phyloP scores from a whole-genome alignment of 2,329 filamentous ascomycete genomes.

The Talaromyces funiculosus region DNA sequence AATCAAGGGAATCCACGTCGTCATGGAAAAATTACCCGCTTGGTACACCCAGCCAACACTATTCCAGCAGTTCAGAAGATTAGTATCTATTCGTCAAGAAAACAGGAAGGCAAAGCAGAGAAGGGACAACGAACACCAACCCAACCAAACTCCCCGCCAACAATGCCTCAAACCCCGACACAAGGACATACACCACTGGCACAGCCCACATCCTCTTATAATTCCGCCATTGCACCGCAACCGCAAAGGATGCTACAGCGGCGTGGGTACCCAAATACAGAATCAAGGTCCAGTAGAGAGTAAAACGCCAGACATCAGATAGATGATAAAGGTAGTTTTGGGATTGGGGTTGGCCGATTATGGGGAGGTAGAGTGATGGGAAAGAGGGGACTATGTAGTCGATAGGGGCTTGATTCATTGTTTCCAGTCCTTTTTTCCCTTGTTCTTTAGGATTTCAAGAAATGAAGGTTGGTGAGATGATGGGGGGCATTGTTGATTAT shows the following conservation, averaged over 20 bases:
- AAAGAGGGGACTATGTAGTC: conserved; percentile 67
- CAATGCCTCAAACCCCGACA: conserved; percentile 70
- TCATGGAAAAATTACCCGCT: conserved; percentile 81
- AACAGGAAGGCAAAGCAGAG: background rate
- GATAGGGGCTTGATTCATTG: conserved; percentile 43
- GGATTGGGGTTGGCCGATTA: conserved; percentile 52
- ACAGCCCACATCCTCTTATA: conserved; percentile 59
- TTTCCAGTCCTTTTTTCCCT: no score
- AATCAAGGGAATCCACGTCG: conserved; percentile 86
- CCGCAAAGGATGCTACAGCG: conserved; percentile 63
- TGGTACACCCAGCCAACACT: conserved; percentile 76
- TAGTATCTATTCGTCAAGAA: no score
- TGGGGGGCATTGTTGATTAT: background rate
- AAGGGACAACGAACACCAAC: conserved; percentile 57
- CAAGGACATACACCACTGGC: conserved; percentile 62
- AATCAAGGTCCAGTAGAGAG: conserved; percentile 77
- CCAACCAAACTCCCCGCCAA: conserved; percentile 78
- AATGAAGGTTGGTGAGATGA: no score
- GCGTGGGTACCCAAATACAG: conserved; percentile 71
- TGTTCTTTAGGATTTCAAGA: no score
- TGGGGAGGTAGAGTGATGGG: conserved; percentile 74
- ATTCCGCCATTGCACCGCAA: conserved; percentile 59
- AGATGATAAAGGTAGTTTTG: conserved; percentile 65
- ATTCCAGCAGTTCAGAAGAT: conserved; percentile 5
- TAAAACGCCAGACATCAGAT: conserved; percentile 79